These are phyloP conservation scores for Hygrophorus pudorinus DNA, from an alignment of 768 basidiomycete species.

Conservation along the genomic window DNA sequence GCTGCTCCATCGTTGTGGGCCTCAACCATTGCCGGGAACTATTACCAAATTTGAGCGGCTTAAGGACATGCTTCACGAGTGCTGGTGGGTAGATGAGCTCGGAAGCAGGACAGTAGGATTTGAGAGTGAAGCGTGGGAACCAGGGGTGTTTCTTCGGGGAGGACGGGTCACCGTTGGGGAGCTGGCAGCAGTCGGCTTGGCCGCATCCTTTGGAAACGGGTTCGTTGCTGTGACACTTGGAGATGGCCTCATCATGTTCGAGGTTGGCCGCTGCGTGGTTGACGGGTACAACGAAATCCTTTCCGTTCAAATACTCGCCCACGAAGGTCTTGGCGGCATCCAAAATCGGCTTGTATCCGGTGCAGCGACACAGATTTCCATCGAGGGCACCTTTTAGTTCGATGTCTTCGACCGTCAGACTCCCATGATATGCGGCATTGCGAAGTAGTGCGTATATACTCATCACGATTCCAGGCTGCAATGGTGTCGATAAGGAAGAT, in stretches of 20 bases:
- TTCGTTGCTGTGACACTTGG: slow-evolving; percentile 4
- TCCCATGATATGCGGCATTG: slow-evolving; percentile 13
- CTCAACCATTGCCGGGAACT: slow-evolving; percentile 10
- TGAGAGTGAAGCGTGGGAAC: slow-evolving; percentile 13
- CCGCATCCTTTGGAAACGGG: slow-evolving; percentile 10
- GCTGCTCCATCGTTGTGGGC: slow-evolving; percentile 11
- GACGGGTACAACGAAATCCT: slow-evolving; percentile 9
- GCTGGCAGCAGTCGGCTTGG: slow-evolving; percentile 11
- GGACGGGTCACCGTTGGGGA: slow-evolving; percentile 2
- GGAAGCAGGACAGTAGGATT: slow-evolving; percentile 10
- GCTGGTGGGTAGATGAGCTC: slow-evolving; percentile 13
- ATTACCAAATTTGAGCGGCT: slow-evolving; percentile 11
- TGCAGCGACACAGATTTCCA: slow-evolving; percentile 13
- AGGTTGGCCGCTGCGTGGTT: slow-evolving; percentile 12
- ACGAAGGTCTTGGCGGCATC: slow-evolving; percentile 14
- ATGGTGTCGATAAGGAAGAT: background rate
- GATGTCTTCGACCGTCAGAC: slow-evolving; percentile 10
- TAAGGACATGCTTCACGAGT: slow-evolving; percentile 8
- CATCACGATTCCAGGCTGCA: slow-evolving; percentile 10
- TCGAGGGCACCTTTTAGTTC: slow-evolving; percentile 13
- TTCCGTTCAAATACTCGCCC: slow-evolving; percentile 9
- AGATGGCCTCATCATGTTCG: slow-evolving; percentile 5
- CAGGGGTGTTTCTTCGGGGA: slow-evolving; percentile 1
- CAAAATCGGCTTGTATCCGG: slow-evolving; percentile 12
- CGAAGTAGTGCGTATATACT: slow-evolving; percentile 11